These are phyloP conservation scores for Golubevia sp. DNA, from an alignment of 1,284 basidiomycete genomes.

Conservation along the genomic window DNA sequence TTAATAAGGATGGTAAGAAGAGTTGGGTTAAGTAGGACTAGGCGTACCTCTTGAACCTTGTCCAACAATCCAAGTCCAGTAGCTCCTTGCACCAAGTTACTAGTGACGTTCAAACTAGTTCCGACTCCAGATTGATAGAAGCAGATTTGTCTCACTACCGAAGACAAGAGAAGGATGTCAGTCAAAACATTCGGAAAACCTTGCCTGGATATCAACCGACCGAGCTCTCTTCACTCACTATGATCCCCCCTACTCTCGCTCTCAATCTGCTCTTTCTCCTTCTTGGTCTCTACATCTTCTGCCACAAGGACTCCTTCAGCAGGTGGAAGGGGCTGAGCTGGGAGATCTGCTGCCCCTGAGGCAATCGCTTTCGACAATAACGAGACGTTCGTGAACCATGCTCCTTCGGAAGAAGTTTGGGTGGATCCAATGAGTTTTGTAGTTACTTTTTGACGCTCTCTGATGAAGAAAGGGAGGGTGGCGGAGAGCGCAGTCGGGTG, in stretches of 20 bases:
- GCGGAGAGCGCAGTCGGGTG: too few relatives aligned
- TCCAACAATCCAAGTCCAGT: background rate
- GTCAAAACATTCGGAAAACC: too few relatives aligned
- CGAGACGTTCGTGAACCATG: constrained; percentile 40
- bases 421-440: background rate
- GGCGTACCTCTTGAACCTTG: too few relatives aligned
- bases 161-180: too few relatives aligned
- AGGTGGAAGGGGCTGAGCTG: background rate
- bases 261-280: background rate
- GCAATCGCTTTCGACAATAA: constrained; percentile 31
- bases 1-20: background rate
- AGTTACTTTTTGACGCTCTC: background rate
- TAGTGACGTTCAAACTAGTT: constrained; percentile 9
- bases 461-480: background rate
- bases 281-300: background rate
- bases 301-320: background rate
- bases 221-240: too few relatives aligned
- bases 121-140: constrained; percentile 40
- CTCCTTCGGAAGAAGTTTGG: constrained; percentile 5
- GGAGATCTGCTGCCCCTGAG: background rate
- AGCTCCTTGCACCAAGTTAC: constrained; percentile 22
- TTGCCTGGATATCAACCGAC: too few relatives aligned
- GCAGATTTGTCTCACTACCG: constrained; percentile 15
- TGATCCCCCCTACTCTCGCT: background rate
- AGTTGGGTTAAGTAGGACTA: too few relatives aligned